Percentiles rank a stretch among this genome's conserved stretches.
Evolutionary conservation across 202 grass and related monocot species (phyloP).

Genomic region (Thinopyrum obtusiflorum): DNA sequence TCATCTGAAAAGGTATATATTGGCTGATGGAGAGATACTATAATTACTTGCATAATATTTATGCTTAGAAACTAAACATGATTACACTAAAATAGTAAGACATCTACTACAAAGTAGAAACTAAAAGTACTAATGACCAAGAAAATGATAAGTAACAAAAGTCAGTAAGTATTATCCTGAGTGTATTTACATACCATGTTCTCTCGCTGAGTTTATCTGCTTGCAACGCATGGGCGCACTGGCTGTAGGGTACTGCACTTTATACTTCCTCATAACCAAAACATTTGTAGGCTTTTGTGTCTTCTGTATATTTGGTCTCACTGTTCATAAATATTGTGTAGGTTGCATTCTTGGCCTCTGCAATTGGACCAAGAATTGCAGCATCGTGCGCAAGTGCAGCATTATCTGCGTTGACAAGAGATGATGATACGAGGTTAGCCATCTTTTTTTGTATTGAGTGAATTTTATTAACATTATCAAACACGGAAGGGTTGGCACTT

Average conservation of each 20-base stretch:
- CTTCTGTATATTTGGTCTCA: constrained; percentile 22
- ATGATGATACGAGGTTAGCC: constrained; percentile 71
- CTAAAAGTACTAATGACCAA: background rate
- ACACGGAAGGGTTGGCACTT: background rate
- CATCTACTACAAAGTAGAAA: background rate
- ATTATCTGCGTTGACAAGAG: constrained; percentile 72
- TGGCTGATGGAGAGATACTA: background rate
- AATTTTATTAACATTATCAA: background rate
- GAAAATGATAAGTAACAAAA: background rate
- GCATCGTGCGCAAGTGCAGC: constrained; percentile 78
- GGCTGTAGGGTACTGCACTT: background rate
- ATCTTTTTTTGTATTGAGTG: constrained; percentile 22
- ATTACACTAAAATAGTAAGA: background rate
- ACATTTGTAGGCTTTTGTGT: background rate
- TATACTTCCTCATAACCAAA: background rate
- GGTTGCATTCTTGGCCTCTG: constrained; percentile 89
- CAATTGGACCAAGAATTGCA: constrained; percentile 95
- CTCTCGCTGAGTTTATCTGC: background rate
- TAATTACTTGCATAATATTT: background rate
- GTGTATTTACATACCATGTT: background rate
- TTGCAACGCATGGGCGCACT: background rate
- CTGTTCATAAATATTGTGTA: constrained; percentile 33
- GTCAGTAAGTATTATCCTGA: background rate
- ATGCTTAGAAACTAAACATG: background rate
- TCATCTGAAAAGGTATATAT: background rate